Percentiles rank a stretch among this genome's conserved stretches.
These are phyloP conservation scores for Chloromonas sp. DNA, from an alignment of 163 green algal genomes.

Conservation along the genomic window DNA sequence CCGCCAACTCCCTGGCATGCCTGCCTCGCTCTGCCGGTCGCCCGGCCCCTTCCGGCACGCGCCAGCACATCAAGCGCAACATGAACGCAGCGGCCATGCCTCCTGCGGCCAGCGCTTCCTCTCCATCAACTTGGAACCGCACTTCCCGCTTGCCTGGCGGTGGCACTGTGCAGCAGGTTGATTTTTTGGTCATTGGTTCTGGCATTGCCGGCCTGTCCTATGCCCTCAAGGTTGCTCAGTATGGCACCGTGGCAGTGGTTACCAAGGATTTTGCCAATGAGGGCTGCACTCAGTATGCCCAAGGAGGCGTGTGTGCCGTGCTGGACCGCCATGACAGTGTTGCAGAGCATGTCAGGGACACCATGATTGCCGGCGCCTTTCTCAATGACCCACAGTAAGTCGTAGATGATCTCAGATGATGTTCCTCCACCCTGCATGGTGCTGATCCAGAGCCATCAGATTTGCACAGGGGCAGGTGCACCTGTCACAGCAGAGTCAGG, in stretches of 20 bases:
- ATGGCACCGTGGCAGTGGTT: conserved; percentile 80
- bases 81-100: not conserved
- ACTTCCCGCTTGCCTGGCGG: no score
- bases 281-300: conserved; percentile 92
- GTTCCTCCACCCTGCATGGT: not conserved
- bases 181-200: conserved; percentile 94
- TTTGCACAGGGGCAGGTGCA: no score
- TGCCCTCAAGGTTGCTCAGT: conserved; percentile 85
- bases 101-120: not conserved
- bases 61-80: not conserved
- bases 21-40: not conserved
- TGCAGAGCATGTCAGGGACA: conserved; percentile 89
- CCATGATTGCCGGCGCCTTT: conserved; percentile 86
- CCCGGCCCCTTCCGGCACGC: not conserved
- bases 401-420: not conserved
- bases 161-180: conserved; percentile 20
- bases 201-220: conserved; percentile 95
- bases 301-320: conserved; percentile 93
- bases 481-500: no score
- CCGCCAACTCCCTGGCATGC: not conserved
- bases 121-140: not conserved
- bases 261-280: conserved; percentile 87
- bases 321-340: conserved; percentile 81
- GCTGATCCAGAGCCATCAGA: no score
- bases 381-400: conserved; percentile 82